A percentile compares a stretch with the other conserved stretches of the same genome.
phyloP scores from a whole-genome alignment of 192 early-diverging fungal genomes.

The Gorgonomyces haynaldii region DNA sequence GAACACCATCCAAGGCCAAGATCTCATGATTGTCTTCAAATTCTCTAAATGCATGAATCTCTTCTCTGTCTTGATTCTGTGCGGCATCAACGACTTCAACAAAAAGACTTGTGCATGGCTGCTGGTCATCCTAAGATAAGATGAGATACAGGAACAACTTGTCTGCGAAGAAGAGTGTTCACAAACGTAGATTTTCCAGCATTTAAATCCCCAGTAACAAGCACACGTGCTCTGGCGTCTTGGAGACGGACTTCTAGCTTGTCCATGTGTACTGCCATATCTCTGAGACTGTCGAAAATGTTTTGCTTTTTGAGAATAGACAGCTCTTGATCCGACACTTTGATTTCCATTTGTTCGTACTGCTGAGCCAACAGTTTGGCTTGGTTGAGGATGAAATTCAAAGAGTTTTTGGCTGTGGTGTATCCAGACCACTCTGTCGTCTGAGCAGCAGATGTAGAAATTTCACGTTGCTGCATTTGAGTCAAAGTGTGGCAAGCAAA shows the following conservation, averaged over 20 bases:
- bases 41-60: slow-evolving; percentile 76
- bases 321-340: no score
- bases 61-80: slow-evolving; percentile 82
- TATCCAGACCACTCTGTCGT: no score
- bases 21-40: slow-evolving; percentile 51
- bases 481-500: no score
- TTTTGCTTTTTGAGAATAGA: no score
- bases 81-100: slow-evolving; percentile 88
- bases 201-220: slow-evolving; percentile 96
- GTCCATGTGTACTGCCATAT: no score
- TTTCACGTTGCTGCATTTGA: no score
- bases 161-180: slow-evolving; percentile 82
- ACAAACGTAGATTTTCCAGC: slow-evolving; percentile 97
- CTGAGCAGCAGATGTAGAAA: no score
- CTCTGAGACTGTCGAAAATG: no score
- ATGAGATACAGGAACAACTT: slow-evolving; percentile 85
- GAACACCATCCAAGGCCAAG: slow-evolving; percentile 61
- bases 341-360: no score
- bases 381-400: no score
- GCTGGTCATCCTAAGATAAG: slow-evolving; percentile 95
- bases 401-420: no score
- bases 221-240: slow-evolving; percentile 84
- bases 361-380: no score
- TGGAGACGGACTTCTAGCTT: slow-evolving; percentile 73
- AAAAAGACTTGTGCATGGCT: slow-evolving; percentile 94